Base-by-base conservation (phyloP, 1,284 basidiomycete genomes). In the Cutaneotrichosporon sp. region DNA sequence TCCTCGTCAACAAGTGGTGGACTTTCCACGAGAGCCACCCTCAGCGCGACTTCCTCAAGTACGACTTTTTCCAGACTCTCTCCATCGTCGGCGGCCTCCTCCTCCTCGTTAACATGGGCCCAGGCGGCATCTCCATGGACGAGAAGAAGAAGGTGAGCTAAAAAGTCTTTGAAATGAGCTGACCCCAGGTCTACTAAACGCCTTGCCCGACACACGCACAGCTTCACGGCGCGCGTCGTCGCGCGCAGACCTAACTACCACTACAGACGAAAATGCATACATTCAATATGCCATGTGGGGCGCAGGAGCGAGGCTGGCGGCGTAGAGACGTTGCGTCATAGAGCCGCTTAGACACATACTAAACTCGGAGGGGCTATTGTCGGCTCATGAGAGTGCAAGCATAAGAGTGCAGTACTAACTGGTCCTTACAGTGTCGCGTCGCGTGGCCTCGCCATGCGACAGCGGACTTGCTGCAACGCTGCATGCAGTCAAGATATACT, bases 1-100 rank as follows among this genome's bases (percentile, higher is more conserved):
- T 97, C 34, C 88, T 94, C 67, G 90, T 91, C 77, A 99, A 99
- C 82, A 97, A 97, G 78, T 99, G 90, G 86, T 98, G 94, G 96
- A 86, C 83, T 62, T 85, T 97, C n/a, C 87, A 92, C 75, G 81
- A 84, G 46, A 83, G 84, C 45, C 94, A 98, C 76, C 94, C 93
- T 55, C 88, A 92, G 69, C 84, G 94, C 54, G 96, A 99, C 72
- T 99, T 98, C 84, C 83, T 98, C 70, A 96, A 96, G 84, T 87
- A 74, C 56, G 68, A 69, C 62, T 75, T 72, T 33, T 94, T 92
- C 86, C 90, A 92, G 76, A 93, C 90, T 26, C 79, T 92, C 35
- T 93, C 90, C 23, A 98, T 99, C 67, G 93, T 99, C 50, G 96
- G 96, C 57, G 96, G 96, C 52, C 83, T 99, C 30, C 85, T 99